Percentiles rank a stretch among this genome's conserved stretches.
Evolutionary conservation across 2,329 filamentous ascomycete species (phyloP).

Genomic region (Hansfordia pulvinata): DNA sequence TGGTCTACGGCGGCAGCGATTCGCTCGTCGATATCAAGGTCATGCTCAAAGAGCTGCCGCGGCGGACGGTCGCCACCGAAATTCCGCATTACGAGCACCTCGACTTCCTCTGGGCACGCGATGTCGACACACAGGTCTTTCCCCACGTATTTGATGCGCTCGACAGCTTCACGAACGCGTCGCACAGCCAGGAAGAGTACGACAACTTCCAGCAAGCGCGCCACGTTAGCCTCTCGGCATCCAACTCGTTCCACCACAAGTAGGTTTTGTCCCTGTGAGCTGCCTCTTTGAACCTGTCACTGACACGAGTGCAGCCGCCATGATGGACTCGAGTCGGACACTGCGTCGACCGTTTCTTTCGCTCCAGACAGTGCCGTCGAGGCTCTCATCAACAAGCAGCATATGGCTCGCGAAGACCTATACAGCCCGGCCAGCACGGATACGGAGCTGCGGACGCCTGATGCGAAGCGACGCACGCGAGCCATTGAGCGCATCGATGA

Average conservation of each 20-base stretch:
- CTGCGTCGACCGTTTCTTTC: conserved; percentile 11
- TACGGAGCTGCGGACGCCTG: too few relatives aligned
- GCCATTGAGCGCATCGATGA: conserved; percentile 5
- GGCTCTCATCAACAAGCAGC: conserved; percentile 4
- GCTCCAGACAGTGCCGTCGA: conserved; percentile 8
- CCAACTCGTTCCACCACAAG: conserved; percentile 18
- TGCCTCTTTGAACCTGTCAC: background rate
- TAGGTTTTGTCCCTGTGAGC: background rate
- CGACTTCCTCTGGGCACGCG: conserved; percentile 87
- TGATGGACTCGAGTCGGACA: conserved; percentile 13
- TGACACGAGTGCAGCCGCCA: conserved; percentile 14
- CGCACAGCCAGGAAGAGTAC: conserved; percentile 46
- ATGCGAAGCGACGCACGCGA: too few relatives aligned
- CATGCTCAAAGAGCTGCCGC: conserved; percentile 81
- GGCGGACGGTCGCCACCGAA: conserved; percentile 72
- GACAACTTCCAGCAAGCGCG: conserved; percentile 39
- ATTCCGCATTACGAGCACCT: conserved; percentile 92
- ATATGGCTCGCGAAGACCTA: conserved; percentile 16
- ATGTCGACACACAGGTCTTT: conserved; percentile 76
- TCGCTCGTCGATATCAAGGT: conserved; percentile 86
- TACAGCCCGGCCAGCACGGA: too few relatives aligned
- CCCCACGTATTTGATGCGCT: conserved; percentile 84
- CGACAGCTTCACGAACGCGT: conserved; percentile 50
- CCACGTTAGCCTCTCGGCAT: conserved; percentile 30
- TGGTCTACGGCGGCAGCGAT: conserved; percentile 88